Evolutionary conservation across 2,329 filamentous ascomycete species (phyloP), one percentile per base, ranked within the genome.

Genomic region (Penicillium sp.): DNA sequence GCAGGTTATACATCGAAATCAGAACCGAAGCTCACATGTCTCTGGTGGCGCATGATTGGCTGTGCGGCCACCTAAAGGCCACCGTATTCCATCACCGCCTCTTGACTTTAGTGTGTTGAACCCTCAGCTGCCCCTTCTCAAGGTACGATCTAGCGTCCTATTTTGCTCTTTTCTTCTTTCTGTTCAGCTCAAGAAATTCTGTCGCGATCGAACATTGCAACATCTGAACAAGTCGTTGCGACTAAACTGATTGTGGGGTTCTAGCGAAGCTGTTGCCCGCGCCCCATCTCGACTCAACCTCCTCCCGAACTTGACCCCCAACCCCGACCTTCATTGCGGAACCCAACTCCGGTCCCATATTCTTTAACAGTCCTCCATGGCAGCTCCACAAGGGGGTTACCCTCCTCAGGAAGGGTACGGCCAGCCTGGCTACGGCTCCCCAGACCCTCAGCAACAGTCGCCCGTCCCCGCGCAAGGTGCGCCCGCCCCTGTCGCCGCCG

Each of bases 311-410:
- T 49, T 44, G 42, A 52, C 43, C 38, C 49, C 49, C 42, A 39
- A 50, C 46, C 54, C 21, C 58, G 41, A 49, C 42, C 29, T 47
- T 23, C 47, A 39, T 28, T 43, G 31, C 46, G 51, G 41, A 43
- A 36, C 21, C 51, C 31, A 23, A 39, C 31, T 49, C 13, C 39
- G 46, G 38, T 42, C 18, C 44, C 36, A 48, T 42, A 49, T 23
- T 47, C 26, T 45, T n/a, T 38, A 49, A 8, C 39, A 55, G n/a
- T 60, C 52, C 59, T 63, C 53, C 56, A 80, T 81, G 78, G 74
- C 79, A 61, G 71, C 77, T 66, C 77, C 78, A 63, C 78, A 80
- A 68, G 76, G 76, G 63, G 76, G 74, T 56, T 80, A 79, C 64
- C 77, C 74, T 69, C 75, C 74, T 57, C 73, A 76, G 60, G 77